These are phyloP conservation scores for Pancytospora epiphaga DNA, from an alignment of 371 early-diverging fungal genomes.

Conservation along the genomic window DNA sequence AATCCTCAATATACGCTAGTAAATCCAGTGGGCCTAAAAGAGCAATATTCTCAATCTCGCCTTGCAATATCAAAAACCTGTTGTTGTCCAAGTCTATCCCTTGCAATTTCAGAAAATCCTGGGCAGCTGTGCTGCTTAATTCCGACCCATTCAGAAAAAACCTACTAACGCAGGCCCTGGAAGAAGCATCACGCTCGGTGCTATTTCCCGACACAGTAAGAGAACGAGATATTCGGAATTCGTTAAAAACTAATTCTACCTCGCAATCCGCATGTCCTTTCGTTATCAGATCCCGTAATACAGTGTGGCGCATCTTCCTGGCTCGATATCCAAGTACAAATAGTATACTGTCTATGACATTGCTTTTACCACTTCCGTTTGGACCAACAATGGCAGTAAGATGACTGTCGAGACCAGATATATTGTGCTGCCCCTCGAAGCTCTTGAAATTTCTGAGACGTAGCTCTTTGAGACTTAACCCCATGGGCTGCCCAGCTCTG, in stretches of 20 bases:
- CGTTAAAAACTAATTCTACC: conserved; percentile 85
- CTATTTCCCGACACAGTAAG: not conserved
- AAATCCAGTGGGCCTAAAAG: conserved; percentile 95
- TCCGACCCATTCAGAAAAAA: conserved; percentile 8
- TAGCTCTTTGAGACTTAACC: conserved; percentile 27
- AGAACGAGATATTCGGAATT: conserved; percentile 56
- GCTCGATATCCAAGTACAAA: conserved; percentile 99
- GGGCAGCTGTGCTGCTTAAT: conserved; percentile 47
- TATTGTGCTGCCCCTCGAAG: conserved; percentile 57
- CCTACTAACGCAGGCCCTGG: not conserved
- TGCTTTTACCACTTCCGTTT: conserved; percentile 97
- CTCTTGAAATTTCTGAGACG: conserved; percentile 60
- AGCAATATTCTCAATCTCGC: conserved; percentile 96
- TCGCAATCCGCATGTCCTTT: conserved; percentile 73
- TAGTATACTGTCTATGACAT: conserved; percentile 92
- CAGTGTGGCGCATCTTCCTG: conserved; percentile 91
- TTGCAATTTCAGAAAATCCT: conserved; percentile 69
- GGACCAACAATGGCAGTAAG: conserved; percentile 77
- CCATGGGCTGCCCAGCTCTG: conserved; percentile 14
- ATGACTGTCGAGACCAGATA: conserved; percentile 47
- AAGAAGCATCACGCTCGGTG: not conserved
- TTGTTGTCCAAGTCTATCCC: conserved; percentile 96
- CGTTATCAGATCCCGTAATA: conserved; percentile 85
- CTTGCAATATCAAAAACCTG: conserved; percentile 92
- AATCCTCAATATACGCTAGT: conserved; percentile 96